These are phyloP conservation scores for Backusella tuberculispora DNA, from an alignment of 192 early-diverging fungal species.

Conservation along the genomic window DNA sequence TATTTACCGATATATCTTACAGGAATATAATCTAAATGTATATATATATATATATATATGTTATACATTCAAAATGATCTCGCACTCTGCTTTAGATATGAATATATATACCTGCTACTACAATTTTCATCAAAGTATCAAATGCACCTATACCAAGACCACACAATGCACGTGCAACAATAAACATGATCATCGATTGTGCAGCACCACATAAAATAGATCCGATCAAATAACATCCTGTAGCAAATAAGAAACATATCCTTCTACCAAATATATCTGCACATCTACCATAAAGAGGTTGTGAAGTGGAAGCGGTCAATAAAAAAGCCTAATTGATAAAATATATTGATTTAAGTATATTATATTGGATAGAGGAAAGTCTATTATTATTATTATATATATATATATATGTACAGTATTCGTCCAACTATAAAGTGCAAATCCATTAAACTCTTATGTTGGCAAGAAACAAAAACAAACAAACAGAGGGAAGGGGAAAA, in stretches of 20 bases:
- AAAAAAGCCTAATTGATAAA: slow-evolving; percentile 42
- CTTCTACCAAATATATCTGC: slow-evolving; percentile 54
- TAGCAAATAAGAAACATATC: slow-evolving; percentile 67
- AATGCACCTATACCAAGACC: slow-evolving; percentile 59
- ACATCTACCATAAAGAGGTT: slow-evolving; percentile 55
- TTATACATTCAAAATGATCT: neutral
- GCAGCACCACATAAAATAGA: slow-evolving; percentile 71
- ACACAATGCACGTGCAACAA: slow-evolving; percentile 56
- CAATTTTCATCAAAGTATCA: slow-evolving; percentile 52
- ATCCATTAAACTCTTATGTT: slow-evolving; percentile 34
- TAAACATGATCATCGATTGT: slow-evolving; percentile 56
- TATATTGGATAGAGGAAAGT: neutral
- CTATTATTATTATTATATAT: too few species aligned
- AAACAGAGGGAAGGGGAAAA: too few species aligned
- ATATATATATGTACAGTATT: slow-evolving; percentile 35
- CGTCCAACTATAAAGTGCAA: slow-evolving; percentile 35
- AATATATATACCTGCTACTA: slow-evolving; percentile 44
- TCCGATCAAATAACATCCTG: slow-evolving; percentile 77
- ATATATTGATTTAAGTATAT: neutral
- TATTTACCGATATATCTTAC: slow-evolving; percentile 39
- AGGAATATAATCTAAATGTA: slow-evolving; percentile 36
- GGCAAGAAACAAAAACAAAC: neutral
- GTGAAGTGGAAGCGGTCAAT: slow-evolving; percentile 45
- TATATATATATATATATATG: neutral
- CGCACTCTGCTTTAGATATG: neutral